These are phyloP conservation scores for Yarrowia sp. DNA, from an alignment of 805 yeast species.

Conservation along the genomic window DNA sequence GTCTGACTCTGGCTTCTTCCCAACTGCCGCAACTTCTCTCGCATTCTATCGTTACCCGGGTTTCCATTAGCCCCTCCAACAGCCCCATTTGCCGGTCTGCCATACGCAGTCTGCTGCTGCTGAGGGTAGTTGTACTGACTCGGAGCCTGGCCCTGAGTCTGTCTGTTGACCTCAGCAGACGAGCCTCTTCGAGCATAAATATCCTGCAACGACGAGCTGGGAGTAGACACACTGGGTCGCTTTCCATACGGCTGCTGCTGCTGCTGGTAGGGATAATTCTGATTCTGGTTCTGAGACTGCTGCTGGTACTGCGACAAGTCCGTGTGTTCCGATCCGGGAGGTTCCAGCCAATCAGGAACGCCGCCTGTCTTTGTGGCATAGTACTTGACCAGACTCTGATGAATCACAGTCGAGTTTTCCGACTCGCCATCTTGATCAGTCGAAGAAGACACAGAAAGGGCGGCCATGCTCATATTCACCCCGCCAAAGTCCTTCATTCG, in stretches of 20 bases:
- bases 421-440: conserved; percentile 56
- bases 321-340: conserved; percentile 36
- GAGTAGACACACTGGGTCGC: conserved; percentile 1
- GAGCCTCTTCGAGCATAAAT: conserved; percentile 31
- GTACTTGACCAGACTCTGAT: conserved; percentile 55
- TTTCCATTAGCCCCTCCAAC: background rate
- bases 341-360: conserved; percentile 50
- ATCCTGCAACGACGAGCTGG: conserved; percentile 24
- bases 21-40: conserved; percentile 25
- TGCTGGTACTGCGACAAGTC: conserved; percentile 11
- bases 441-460: conserved; percentile 44
- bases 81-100: background rate
- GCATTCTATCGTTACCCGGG: conserved; percentile 22
- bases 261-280: conserved; percentile 11
- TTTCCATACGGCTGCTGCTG: conserved; percentile 5
- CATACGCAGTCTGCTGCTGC: conserved; percentile 31
- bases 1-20: conserved; percentile 23
- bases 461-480: conserved; percentile 42
- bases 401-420: conserved; percentile 55
- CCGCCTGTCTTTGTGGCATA: conserved; percentile 48
- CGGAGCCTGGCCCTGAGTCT: background rate
- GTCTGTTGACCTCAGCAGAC: background rate
- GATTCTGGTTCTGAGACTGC: conserved; percentile 6
- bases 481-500: conserved; percentile 33
- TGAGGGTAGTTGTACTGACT: conserved; percentile 22